Percentiles rank a stretch among this genome's conserved stretches.
Evolutionary conservation across 106 monocot species (phyloP).

Genomic region (Vanilla planifolia): DNA sequence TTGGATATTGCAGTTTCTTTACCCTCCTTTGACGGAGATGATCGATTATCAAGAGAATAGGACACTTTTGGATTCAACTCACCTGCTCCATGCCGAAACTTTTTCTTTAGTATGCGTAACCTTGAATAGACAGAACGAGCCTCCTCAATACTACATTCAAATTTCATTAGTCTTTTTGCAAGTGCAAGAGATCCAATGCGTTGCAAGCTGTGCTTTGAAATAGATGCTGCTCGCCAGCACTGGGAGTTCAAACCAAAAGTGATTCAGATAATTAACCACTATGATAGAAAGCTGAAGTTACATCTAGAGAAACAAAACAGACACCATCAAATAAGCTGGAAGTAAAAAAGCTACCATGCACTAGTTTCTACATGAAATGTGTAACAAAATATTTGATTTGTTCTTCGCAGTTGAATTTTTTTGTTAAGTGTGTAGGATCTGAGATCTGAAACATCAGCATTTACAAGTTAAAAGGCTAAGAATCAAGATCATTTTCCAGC

Average conservation of each 20-base stretch:
- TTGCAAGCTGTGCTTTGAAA: conserved; percentile 53
- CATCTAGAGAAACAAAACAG: neutral
- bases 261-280: neutral
- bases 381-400: neutral
- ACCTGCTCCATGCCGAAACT: conserved; percentile 23
- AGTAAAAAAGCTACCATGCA: neutral
- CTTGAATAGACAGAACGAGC: conserved; percentile 58
- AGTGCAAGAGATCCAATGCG: conserved; percentile 51
- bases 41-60: conserved; percentile 12
- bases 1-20: conserved; percentile 9
- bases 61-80: neutral
- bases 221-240: conserved; percentile 92
- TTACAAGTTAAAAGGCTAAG: no score
- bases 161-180: conserved; percentile 50
- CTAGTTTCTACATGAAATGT: neutral
- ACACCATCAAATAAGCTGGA: neutral
- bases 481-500: no score
- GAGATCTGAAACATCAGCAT: no score
- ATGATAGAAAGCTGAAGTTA: neutral
- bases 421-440: no score
- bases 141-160: conserved; percentile 44
- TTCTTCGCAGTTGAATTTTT: no score
- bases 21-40: neutral
- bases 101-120: conserved; percentile 51
- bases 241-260: conserved; percentile 21